These are phyloP conservation scores for Solanum aculeatissimum DNA, from an alignment of 305 asterid species.

Conservation along the genomic window DNA sequence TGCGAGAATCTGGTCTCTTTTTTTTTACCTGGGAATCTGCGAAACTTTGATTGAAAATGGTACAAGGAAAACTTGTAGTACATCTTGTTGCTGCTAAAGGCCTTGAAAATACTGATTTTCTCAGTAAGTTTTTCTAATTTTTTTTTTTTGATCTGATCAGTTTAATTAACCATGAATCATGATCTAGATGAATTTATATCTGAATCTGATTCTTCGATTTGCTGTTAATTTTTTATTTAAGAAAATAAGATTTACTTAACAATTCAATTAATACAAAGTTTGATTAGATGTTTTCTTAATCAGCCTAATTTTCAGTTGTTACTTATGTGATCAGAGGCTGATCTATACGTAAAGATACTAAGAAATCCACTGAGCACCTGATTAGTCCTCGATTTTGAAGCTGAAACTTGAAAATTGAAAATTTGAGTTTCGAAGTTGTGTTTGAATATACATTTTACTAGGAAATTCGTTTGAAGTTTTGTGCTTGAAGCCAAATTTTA, in stretches of 20 bases:
- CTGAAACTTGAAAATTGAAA: too few species aligned
- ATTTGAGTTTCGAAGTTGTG: background rate
- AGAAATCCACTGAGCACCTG: background rate
- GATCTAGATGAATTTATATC: background rate
- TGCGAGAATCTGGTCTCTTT: background rate
- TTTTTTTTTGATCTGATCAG: background rate
- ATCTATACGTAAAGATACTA: background rate
- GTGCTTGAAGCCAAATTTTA: background rate
- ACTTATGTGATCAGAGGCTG: background rate
- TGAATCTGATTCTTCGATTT: background rate
- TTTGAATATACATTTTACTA: background rate
- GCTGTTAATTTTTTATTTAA: background rate
- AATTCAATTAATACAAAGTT: background rate
- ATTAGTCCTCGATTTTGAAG: too few species aligned
- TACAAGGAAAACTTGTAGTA: conserved; percentile 77
- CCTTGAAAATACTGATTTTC: conserved; percentile 54
- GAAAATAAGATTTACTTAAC: background rate
- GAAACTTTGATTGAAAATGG: conserved; percentile 19
- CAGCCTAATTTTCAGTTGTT: background rate
- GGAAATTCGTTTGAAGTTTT: background rate
- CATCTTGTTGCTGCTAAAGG: conserved; percentile 81
- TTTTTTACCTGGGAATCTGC: background rate
- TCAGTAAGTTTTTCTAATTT: conserved; percentile 29
- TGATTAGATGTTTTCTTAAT: background rate
- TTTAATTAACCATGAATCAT: background rate